Conservation (phyloP, 371 early-diverging fungal species). For the Mucor irregularis region DNA sequence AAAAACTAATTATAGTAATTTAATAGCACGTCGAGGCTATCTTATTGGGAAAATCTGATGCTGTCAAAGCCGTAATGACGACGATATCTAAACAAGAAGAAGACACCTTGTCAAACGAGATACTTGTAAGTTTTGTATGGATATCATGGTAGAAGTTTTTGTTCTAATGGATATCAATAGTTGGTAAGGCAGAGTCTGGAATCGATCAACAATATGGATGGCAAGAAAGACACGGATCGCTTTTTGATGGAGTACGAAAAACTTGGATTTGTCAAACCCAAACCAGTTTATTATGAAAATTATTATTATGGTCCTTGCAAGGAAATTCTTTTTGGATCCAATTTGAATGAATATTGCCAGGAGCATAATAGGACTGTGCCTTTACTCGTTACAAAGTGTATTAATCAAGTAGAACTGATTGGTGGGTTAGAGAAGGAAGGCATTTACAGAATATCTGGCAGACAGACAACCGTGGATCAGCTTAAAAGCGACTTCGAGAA, state of each 20-base stretch:
- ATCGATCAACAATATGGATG: constrained; percentile 31
- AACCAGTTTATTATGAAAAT: constrained; percentile 52
- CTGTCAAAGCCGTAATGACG: constrained; percentile 33
- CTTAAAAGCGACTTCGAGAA: constrained; percentile 56
- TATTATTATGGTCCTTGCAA: constrained; percentile 41
- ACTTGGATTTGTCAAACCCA: constrained; percentile 41
- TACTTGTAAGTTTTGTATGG: constrained; percentile 20
- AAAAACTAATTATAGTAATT: not conserved
- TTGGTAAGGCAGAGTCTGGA: constrained; percentile 18
- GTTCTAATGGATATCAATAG: constrained; percentile 5
- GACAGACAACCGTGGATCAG: constrained; percentile 49
- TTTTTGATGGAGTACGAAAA: constrained; percentile 45
- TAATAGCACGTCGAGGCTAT: constrained; percentile 53
- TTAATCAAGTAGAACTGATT: constrained; percentile 48
- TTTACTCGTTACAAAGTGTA: constrained; percentile 46
- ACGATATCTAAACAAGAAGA: constrained; percentile 45
- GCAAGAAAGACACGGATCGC: constrained; percentile 26
- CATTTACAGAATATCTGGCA: constrained; percentile 61
- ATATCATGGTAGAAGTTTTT: not conserved
- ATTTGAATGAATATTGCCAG: constrained; percentile 34
- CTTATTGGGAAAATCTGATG: constrained; percentile 43
- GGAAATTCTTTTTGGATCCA: constrained; percentile 58
- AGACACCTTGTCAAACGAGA: constrained; percentile 24
- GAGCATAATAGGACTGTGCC: constrained; percentile 49
- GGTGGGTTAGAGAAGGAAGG: constrained; percentile 62